Evolutionary conservation across 768 basidiomycete genomes (phyloP).

Genomic region (Pholiota microspora): DNA sequence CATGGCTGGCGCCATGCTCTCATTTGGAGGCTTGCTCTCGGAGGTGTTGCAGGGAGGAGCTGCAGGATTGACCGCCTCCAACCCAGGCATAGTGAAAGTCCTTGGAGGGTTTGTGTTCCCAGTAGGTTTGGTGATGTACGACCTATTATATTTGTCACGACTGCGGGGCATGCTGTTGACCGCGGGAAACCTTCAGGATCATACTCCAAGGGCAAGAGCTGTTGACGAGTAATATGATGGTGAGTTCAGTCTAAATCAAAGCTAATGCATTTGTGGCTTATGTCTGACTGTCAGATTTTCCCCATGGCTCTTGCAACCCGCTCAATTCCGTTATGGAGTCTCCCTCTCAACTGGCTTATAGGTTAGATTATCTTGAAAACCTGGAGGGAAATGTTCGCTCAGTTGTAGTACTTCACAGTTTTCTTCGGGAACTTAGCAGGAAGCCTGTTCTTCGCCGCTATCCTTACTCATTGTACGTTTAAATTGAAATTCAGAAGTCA

Average conservation of each 20-base stretch:
- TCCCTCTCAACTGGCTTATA: slow-evolving; percentile 67
- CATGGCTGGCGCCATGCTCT: slow-evolving; percentile 69
- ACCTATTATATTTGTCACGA: not conserved
- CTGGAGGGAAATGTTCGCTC: not conserved
- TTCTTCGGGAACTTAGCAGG: slow-evolving; percentile 69
- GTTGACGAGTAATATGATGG: slow-evolving; percentile 78
- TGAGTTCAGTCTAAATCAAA: slow-evolving; percentile 21
- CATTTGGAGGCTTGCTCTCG: slow-evolving; percentile 67
- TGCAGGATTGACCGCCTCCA: slow-evolving; percentile 41
- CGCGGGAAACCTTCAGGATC: slow-evolving; percentile 45
- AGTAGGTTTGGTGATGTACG: slow-evolving; percentile 74
- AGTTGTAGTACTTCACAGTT: slow-evolving; percentile 35
- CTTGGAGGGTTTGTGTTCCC: slow-evolving; percentile 72
- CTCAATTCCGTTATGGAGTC: slow-evolving; percentile 67
- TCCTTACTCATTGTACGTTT: slow-evolving; percentile 69
- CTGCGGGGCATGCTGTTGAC: not conserved
- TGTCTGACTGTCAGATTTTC: slow-evolving; percentile 42
- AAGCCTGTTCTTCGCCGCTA: slow-evolving; percentile 65
- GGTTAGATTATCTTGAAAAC: slow-evolving; percentile 34
- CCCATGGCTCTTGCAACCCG: slow-evolving; percentile 66
- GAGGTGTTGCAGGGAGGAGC: slow-evolving; percentile 63
- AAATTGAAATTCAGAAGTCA: no score
- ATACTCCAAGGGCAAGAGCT: slow-evolving; percentile 69
- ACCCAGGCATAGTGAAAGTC: slow-evolving; percentile 68
- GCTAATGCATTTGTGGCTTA: not conserved